These are phyloP conservation scores for Blattamonas nauphoetae DNA, from an alignment of 78 protist genomes.

Conservation along the genomic window DNA sequence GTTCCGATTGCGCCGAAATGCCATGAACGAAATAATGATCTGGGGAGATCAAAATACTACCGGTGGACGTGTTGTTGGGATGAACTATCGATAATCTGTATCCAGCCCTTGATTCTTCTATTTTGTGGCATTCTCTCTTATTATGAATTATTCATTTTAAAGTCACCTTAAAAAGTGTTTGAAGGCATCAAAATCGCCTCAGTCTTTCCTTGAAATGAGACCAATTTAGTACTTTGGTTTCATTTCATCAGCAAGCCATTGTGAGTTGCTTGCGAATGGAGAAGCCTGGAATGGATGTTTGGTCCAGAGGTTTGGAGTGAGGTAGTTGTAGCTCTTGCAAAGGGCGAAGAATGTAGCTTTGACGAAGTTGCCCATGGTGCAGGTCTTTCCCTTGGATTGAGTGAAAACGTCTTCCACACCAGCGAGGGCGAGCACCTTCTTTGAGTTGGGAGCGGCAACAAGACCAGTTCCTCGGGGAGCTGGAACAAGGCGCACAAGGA, in stretches of 20 bases:
- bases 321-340: slow-evolving; percentile 74
- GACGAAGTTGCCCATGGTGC: slow-evolving; percentile 97
- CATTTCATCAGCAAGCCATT: slow-evolving; percentile 3
- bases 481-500: slow-evolving; percentile 91
- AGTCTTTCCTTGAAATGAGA: too few species aligned
- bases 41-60: too few species aligned
- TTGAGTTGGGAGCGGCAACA: slow-evolving; percentile 93
- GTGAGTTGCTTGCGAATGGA: slow-evolving; percentile 51
- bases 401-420: slow-evolving; percentile 98
- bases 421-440: slow-evolving; percentile 90
- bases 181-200: too few species aligned
- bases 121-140: too few species aligned
- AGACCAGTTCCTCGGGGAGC: slow-evolving; percentile 99
- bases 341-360: slow-evolving; percentile 91
- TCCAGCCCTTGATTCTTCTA: too few species aligned
- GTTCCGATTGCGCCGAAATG: too few species aligned
- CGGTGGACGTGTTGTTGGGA: too few species aligned
- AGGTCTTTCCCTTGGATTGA: slow-evolving; percentile 81
- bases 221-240: neutral
- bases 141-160: too few species aligned
- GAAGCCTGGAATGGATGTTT: slow-evolving; percentile 45
- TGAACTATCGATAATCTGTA: too few species aligned
- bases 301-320: slow-evolving; percentile 97
- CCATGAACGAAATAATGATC: too few species aligned
- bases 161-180: too few species aligned